phyloP scores from a whole-genome alignment of 257 asterid genomes.

The Solanum appendiculatum region DNA sequence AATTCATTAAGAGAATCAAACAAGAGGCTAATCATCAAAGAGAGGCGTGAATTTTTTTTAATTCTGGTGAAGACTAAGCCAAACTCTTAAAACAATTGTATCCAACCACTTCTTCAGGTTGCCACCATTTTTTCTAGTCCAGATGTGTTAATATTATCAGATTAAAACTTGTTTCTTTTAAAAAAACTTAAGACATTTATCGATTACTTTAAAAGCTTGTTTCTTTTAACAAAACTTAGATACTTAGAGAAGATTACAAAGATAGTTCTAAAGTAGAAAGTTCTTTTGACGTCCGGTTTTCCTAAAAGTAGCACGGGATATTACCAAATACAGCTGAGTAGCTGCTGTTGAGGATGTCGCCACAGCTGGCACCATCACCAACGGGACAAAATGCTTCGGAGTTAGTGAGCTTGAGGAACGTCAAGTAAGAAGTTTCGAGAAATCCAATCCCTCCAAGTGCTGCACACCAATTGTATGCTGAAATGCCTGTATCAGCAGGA shows the following conservation, averaged over 20 bases:
- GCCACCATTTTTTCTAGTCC: not conserved
- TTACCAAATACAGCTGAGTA: conserved; percentile 74
- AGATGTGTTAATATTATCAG: not conserved
- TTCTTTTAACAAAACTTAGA: not conserved
- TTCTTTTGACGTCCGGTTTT: not conserved
- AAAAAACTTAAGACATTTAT: not conserved
- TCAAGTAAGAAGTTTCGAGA: conserved; percentile 81
- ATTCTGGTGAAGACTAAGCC: not conserved
- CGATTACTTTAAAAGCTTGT: no score
- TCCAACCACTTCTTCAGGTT: not conserved
- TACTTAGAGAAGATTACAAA: not conserved
- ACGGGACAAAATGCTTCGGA: conserved; percentile 80
- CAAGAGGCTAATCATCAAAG: not conserved
- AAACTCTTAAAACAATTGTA: not conserved
- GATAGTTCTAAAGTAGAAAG: not conserved
- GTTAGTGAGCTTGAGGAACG: conserved; percentile 58
- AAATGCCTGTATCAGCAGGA: conserved; percentile 10
- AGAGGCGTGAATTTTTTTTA: not conserved
- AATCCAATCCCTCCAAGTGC: conserved; percentile 81
- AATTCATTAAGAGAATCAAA: not conserved
- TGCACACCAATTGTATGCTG: conserved; percentile 58
- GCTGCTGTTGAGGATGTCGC: conserved; percentile 62
- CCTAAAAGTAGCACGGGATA: not conserved
- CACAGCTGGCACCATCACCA: conserved; percentile 58
- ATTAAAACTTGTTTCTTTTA: not conserved